Evolutionary conservation across 2,329 filamentous ascomycete genomes (phyloP), one percentile per base, ranked within the genome.

Genomic region (Pseudogymnoascus sp.): DNA sequence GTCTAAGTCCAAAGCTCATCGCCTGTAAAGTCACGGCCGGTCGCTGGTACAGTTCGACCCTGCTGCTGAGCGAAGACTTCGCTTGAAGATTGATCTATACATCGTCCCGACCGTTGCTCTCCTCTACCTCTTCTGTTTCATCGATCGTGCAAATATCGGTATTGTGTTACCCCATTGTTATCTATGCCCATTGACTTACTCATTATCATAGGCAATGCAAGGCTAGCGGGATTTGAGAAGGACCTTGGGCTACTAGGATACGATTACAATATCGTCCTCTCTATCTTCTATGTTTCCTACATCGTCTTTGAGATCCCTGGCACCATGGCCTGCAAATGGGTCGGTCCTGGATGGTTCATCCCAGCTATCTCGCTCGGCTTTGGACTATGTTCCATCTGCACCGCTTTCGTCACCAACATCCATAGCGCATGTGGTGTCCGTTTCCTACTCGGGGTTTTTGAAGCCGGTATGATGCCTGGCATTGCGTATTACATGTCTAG

Each of bases 71-170:
- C 72, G 78, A 6, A 80, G 77, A 60, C 76, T 90, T 23, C 77
- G 85, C 6, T 74, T 75, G 68, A 90, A 90, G 72, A 84, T 90
- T 58, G 87, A 90, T 68, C 67, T 88, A 5, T 81, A 78, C 67
- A 81, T 89, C 49, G 77, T 90, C 0, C 87, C 88, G 0, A 88
- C 84, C 0, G 85, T 89, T 0, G 75, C 86, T 0, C 63, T 89
- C 0, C 75, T 90, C 3, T 90, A 90, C 68, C 78, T 90, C 0
- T 89, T 90, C 69, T 89, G 86, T 74, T 90, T 89, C 73, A 89
- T 90, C 66, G 87, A 90, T 68, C 80, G 87, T n/a, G 85, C 87
- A 23, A 90, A 90, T 65, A 87, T 91, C 38, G 87, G 86, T 86
- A 69, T 26, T 23, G 41, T 45, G 6, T 14, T 26, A 8, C 21